These are phyloP conservation scores for Thinopyrum obtusiflorum DNA, from an alignment of 202 grass and related monocot species.

Conservation along the genomic window DNA sequence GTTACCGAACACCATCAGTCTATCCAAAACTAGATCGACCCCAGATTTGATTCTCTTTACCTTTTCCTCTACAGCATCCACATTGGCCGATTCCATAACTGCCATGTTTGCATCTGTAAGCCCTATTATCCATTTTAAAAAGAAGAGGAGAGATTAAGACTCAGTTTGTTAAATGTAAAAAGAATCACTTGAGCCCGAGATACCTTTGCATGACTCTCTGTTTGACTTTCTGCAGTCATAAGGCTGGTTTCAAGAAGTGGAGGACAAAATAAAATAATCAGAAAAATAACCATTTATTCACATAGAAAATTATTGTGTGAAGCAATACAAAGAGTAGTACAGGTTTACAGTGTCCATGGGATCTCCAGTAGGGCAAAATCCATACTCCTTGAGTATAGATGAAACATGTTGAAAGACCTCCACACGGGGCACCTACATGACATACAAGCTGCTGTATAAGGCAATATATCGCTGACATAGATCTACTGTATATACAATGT, in stretches of 20 bases:
- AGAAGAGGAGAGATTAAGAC: background rate
- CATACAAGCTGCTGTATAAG: background rate
- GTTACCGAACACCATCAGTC: background rate
- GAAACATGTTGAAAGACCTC: constrained; percentile 15
- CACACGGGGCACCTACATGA: background rate
- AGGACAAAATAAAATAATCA: background rate
- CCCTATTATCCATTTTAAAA: background rate
- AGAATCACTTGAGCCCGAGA: background rate
- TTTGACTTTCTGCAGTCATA: constrained; percentile 28
- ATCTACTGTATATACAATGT: background rate
- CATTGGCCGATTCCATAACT: background rate
- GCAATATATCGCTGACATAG: background rate
- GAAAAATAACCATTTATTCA: background rate
- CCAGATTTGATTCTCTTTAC: background rate
- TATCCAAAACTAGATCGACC: background rate
- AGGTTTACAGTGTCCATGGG: constrained; percentile 18
- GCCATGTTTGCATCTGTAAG: background rate
- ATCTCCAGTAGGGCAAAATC: constrained; percentile 3
- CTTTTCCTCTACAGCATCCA: constrained; percentile 11
- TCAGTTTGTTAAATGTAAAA: background rate
- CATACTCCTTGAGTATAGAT: constrained; percentile 23
- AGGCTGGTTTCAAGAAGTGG: background rate
- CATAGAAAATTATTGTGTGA: background rate
- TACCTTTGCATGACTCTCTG: background rate
- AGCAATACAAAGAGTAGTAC: background rate